A percentile compares a stretch with the other conserved stretches of the same genome.
Evolutionary conservation across 345 rosid species (phyloP).

Genomic region (Gossypium australe): DNA sequence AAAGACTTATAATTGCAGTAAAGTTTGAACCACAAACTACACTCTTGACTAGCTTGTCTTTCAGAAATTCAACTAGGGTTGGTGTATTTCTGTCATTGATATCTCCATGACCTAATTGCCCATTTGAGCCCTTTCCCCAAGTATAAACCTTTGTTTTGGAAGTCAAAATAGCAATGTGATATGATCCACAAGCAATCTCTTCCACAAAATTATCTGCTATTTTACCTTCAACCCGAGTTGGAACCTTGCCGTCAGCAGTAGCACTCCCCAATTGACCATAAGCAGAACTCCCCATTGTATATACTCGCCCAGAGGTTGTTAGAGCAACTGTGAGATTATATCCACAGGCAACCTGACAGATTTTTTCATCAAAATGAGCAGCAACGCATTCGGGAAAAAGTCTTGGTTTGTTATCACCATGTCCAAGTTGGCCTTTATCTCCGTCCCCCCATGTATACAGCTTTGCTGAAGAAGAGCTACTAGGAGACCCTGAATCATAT

Average conservation of each 20-base stretch:
- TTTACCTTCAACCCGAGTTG: constrained; percentile 56
- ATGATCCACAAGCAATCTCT: background rate
- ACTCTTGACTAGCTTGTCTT: constrained; percentile 70
- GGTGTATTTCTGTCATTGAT: constrained; percentile 51
- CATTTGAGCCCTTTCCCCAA: constrained; percentile 80
- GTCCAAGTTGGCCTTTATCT: constrained; percentile 67
- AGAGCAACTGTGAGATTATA: constrained; percentile 63
- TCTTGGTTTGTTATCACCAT: constrained; percentile 59
- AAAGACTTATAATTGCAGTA: constrained; percentile 71
- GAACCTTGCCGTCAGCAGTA: constrained; percentile 43
- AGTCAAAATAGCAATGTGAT: background rate
- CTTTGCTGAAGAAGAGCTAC: constrained; percentile 34
- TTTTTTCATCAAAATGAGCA: constrained; percentile 36
- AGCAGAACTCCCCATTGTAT: constrained; percentile 68
- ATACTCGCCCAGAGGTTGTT: constrained; percentile 57
- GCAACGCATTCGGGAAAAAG: constrained; percentile 53
- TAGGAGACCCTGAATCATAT: constrained; percentile 33
- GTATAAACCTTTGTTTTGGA: constrained; percentile 42
- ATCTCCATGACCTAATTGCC: constrained; percentile 91
- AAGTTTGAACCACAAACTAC: constrained; percentile 72
- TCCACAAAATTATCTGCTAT: constrained; percentile 27
- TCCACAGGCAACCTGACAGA: constrained; percentile 71
- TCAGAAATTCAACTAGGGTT: constrained; percentile 46
- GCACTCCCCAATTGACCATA: constrained; percentile 84
- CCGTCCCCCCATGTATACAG: constrained; percentile 93